Evolutionary conservation across 2,329 filamentous ascomycete species (phyloP), one percentile per base, ranked within the genome.

Genomic region (Aspergillus latus): DNA sequence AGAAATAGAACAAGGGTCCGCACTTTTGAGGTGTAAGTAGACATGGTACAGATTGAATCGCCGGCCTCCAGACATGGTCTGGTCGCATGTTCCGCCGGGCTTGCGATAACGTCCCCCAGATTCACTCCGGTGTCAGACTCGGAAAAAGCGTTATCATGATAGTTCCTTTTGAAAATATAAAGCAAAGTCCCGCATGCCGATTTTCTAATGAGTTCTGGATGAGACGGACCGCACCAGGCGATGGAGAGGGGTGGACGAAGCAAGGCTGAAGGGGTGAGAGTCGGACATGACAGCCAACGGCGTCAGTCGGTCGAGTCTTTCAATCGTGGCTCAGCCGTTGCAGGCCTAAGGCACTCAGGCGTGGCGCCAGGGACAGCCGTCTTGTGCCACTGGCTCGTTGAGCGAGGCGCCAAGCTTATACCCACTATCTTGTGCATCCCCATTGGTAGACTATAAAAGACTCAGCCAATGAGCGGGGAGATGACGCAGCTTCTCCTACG

Each of bases 41-140:
- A 64, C 40, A 42, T 59, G 49, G 46, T 43, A 56, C 36, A 62
- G 50, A 28, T 55, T 56, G 52, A 58, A 57, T 39, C 39, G 51
- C 39, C 47, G 53, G 46, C 42, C 53, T 52, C 54, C 45, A 57
- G 58, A 57, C 62, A 64, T 64, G 44, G 54, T 64, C 54, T 56
- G 34, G 39, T 58, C 46, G 59, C 59, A 59, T 57, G 61, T 52
- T 58, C 60, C 59, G 50, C 51, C 51, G 47, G 56, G 39, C 43
- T 36, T 42, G 54, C 40, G 53, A 39, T 49, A 30, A 34, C 28
- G 36, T 46, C 45, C 44, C 52, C 52, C 51, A 30, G 42, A 44
- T 40, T 54, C 37, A 44, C 52, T 32, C 46, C 52, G 29, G 39
- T 48, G 45, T 54, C 39, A 28, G 30, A 30, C 13, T 36, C 52